Conservation (phyloP, 2,329 filamentous ascomycete genomes). For the Xylaria sp. region DNA sequence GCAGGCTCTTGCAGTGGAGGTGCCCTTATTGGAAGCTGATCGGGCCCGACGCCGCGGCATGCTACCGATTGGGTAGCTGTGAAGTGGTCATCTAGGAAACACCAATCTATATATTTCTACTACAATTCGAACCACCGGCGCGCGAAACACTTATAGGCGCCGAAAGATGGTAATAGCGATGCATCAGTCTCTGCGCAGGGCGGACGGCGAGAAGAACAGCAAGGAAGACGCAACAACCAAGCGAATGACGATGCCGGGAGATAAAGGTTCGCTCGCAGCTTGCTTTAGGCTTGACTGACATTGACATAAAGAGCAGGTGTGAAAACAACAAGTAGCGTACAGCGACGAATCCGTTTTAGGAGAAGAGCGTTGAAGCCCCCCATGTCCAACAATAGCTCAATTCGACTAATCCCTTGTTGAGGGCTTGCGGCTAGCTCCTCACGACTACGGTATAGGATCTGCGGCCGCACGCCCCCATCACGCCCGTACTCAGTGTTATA, state of each 20-base stretch:
- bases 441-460: constrained; percentile 16
- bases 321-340: neutral
- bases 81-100: neutral
- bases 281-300: neutral
- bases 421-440: constrained; percentile 1
- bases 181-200: no score
- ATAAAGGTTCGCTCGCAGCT: neutral
- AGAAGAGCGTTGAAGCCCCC: neutral
- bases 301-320: constrained; percentile 12
- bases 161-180: neutral
- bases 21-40: constrained; percentile 23
- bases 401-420: constrained; percentile 1
- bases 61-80: constrained; percentile 36
- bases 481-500: neutral
- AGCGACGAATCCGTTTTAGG: neutral
- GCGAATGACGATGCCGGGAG: neutral
- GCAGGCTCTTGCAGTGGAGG: constrained; percentile 28
- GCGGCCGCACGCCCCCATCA: constrained; percentile 20
- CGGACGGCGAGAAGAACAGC: neutral
- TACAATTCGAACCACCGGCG: neutral
- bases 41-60: constrained; percentile 36
- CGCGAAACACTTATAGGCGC: neutral
- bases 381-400: constrained; percentile 2
- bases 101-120: neutral
- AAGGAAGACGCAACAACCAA: neutral